phyloP scores from a whole-genome alignment of 2,329 filamentous ascomycete genomes.

The Pseudogymnoascus sp. region DNA sequence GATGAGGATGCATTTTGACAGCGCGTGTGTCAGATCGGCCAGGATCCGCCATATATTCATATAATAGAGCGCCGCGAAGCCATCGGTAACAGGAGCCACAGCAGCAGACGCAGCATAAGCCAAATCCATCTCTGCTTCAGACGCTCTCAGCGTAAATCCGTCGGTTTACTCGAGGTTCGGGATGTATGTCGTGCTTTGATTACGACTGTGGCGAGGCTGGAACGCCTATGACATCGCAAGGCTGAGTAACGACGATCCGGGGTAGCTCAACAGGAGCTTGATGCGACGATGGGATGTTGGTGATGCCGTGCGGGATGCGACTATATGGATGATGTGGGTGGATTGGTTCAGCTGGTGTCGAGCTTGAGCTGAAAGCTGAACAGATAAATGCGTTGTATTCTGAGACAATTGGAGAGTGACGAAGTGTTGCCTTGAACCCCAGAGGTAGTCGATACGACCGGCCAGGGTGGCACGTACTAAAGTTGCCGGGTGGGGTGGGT shows the following conservation, averaged over 20 bases:
- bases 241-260: not conserved
- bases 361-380: not conserved
- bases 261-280: not conserved
- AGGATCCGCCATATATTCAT: constrained; percentile 57
- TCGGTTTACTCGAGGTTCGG: not conserved
- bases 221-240: constrained; percentile 7
- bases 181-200: constrained; percentile 2
- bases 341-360: not conserved
- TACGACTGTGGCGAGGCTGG: not conserved
- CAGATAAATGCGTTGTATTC: not conserved
- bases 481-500: not conserved
- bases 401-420: not conserved
- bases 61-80: not conserved
- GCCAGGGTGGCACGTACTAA: constrained; percentile 3
- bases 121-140: not conserved
- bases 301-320: not conserved
- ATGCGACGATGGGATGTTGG: not conserved
- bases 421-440: not conserved
- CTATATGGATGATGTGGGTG: not conserved
- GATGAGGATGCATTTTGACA: constrained; percentile 85
- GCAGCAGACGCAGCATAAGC: too few species aligned
- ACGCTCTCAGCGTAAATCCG: not conserved
- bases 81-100: not conserved
- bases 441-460: not conserved
- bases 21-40: constrained; percentile 75